Evolutionary conservation across 768 basidiomycete species (phyloP), one percentile per base, ranked within the genome.

Genomic region (Tephrocybe sp.): DNA sequence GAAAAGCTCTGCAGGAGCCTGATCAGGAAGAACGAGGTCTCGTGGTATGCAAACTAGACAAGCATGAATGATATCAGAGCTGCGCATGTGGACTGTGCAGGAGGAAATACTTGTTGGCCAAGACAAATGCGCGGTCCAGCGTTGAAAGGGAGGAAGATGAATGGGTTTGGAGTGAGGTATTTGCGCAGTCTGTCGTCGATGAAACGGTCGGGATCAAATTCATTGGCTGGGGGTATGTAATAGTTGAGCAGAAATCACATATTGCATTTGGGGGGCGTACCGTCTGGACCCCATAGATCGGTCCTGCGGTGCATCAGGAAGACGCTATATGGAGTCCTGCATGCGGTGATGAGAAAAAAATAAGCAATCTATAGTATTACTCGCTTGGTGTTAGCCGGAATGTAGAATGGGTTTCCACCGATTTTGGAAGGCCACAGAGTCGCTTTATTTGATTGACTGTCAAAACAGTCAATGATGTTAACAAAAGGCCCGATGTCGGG

Each of bases 91-190:
- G 32, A 42, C 39, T 41, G 13, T 15, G 18, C 35, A 19, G 12
- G 32, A 34, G 13, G 32, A 7, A 34, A 11, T 35, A 72, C 73
- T 62, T 74, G 72, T 58, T 75, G 72, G 25, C 73, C 84, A 8
- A 84, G 71, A 47, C 84, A 86, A 52, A 83, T 81, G 9, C 85
- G 71, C 5, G 84, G 85, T 1, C 82, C 85, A 0, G 82, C 83
- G 50, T 84, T 84, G 68, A 86, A 86, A 0, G 85, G 84, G 5
- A 81, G 65, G 63, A 86, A 87, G 52, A 88, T 86, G 70, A 79
- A 84, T 1, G 84, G 83, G 52, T 85, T 85, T 1, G 75, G 71
- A 0, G 68, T 69, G 16, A 84, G 67, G 49, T 80, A 80, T 55
- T 75, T 76, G 47, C 73, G 71, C 6, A 80, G 55, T 25, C 84